These are phyloP conservation scores for Endothia cerciana DNA, from an alignment of 2,329 filamentous ascomycete species.

Conservation along the genomic window DNA sequence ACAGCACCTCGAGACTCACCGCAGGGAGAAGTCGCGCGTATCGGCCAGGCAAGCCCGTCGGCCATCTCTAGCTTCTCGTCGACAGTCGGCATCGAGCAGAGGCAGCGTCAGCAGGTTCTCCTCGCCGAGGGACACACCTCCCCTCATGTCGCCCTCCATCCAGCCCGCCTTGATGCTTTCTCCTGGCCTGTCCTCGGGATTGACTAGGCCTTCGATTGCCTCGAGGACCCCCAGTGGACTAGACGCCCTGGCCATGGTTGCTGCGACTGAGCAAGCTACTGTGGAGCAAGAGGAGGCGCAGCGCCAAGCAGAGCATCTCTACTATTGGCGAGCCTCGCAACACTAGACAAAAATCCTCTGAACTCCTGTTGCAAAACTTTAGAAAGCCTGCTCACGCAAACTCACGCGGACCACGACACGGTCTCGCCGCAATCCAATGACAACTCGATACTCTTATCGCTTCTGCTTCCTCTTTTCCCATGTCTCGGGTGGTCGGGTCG, in stretches of 20 bases:
- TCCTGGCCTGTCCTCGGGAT: slow-evolving; percentile 48
- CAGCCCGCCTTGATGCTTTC: slow-evolving; percentile 51
- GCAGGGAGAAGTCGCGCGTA: slow-evolving; percentile 61
- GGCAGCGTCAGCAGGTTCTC: slow-evolving; percentile 28
- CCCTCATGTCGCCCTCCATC: slow-evolving; percentile 39
- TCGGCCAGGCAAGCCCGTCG: slow-evolving; percentile 36
- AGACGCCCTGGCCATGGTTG: slow-evolving; percentile 58
- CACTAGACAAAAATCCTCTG: background rate
- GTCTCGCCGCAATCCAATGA: background rate
- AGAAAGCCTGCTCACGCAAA: background rate
- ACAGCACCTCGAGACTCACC: slow-evolving; percentile 79
- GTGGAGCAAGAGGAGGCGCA: slow-evolving; percentile 10
- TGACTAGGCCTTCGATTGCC: slow-evolving; percentile 46
- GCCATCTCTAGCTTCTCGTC: slow-evolving; percentile 32
- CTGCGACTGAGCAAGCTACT: slow-evolving; percentile 40
- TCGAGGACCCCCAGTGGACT: slow-evolving; percentile 55
- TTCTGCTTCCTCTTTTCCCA: slow-evolving; percentile 20
- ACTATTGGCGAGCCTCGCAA: slow-evolving; percentile 32
- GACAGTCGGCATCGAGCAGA: slow-evolving; percentile 35
- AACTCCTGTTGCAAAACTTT: background rate
- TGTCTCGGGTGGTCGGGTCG: slow-evolving; percentile 22
- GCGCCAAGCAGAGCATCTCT: slow-evolving; percentile 50
- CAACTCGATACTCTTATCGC: background rate
- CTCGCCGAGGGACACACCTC: slow-evolving; percentile 38
- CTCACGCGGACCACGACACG: background rate